Evolutionary conservation across 179 eudicot species (phyloP).

Genomic region (Carnegiea gigantea): DNA sequence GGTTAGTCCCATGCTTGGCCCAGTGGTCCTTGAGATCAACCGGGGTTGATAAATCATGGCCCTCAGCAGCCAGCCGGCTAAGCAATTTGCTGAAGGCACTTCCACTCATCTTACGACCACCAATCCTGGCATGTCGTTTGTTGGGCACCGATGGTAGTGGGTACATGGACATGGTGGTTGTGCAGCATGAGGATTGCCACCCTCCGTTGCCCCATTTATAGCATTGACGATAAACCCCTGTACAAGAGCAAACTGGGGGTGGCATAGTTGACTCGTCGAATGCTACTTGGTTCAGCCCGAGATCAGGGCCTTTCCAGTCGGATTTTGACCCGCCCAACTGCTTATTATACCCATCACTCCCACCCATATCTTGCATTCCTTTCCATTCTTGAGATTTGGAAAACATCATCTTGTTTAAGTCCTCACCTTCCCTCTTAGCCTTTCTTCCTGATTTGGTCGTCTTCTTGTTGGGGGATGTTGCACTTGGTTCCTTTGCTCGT

Average conservation of each 20-base stretch:
- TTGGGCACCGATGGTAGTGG: slow-evolving; percentile 84
- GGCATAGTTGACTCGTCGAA: slow-evolving; percentile 87
- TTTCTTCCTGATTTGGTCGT: slow-evolving; percentile 44
- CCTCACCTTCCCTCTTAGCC: slow-evolving; percentile 54
- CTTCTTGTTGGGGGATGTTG: slow-evolving; percentile 45
- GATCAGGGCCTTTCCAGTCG: slow-evolving; percentile 50
- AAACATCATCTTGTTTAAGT: slow-evolving; percentile 31
- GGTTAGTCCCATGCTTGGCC: slow-evolving; percentile 98
- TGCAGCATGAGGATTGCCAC: slow-evolving; percentile 97
- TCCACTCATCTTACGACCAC: slow-evolving; percentile 98
- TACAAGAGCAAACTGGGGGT: slow-evolving; percentile 87
- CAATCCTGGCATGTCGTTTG: slow-evolving; percentile 84
- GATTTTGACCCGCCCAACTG: slow-evolving; percentile 34
- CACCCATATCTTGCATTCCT: slow-evolving; percentile 37
- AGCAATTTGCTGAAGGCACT: slow-evolving; percentile 82
- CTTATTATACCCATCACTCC: not conserved
- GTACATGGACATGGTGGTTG: slow-evolving; percentile 80
- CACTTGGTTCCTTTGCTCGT: slow-evolving; percentile 50
- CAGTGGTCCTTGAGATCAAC: slow-evolving; percentile 87
- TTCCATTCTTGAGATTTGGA: slow-evolving; percentile 51
- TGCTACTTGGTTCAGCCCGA: slow-evolving; percentile 76
- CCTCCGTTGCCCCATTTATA: slow-evolving; percentile 99
- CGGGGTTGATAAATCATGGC: slow-evolving; percentile 81
- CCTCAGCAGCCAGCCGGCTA: slow-evolving; percentile 84
- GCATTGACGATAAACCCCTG: slow-evolving; percentile 72